Evolutionary conservation across 768 basidiomycete genomes (phyloP).

Genomic region (Kondoa subrosea): DNA sequence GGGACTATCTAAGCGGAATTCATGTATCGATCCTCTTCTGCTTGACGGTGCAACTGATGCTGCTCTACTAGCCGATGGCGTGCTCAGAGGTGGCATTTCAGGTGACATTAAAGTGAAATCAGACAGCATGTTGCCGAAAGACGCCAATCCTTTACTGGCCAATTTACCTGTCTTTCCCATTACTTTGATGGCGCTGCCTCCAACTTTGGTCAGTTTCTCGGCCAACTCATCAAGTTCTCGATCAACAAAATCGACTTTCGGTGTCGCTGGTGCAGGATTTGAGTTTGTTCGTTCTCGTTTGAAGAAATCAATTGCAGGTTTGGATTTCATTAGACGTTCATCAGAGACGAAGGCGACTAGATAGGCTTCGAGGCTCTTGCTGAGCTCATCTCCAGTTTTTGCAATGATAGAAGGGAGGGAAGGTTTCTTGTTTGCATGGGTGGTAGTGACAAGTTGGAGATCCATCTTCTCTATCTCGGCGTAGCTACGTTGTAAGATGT

Average conservation of each 20-base stretch:
- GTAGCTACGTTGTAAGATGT: constrained; percentile 9
- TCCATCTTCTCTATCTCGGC: constrained; percentile 18
- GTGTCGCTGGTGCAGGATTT: background rate
- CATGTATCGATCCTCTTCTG: background rate
- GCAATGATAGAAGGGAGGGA: constrained; percentile 13
- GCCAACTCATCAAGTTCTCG: constrained; percentile 13
- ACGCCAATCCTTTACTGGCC: constrained; percentile 12
- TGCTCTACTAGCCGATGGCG: background rate
- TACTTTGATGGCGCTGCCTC: constrained; percentile 4
- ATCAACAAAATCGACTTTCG: constrained; percentile 9
- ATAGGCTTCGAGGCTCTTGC: constrained; percentile 11
- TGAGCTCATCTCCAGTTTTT: constrained; percentile 14
- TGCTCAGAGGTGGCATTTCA: background rate
- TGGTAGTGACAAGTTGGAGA: constrained; percentile 10
- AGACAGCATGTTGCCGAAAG: background rate
- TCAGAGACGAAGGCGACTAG: constrained; percentile 14
- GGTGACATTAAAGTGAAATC: background rate
- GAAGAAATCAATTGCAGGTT: constrained; percentile 16
- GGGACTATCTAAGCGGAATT: background rate
- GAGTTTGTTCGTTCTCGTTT: constrained; percentile 16
- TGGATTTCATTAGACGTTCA: constrained; percentile 10
- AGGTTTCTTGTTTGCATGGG: constrained; percentile 14
- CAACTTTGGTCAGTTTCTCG: constrained; percentile 2
- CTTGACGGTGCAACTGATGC: background rate
- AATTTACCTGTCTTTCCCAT: constrained; percentile 16